Evolutionary conservation across 202 grass and related monocot species (phyloP).

Genomic region (Setaria viridis): DNA sequence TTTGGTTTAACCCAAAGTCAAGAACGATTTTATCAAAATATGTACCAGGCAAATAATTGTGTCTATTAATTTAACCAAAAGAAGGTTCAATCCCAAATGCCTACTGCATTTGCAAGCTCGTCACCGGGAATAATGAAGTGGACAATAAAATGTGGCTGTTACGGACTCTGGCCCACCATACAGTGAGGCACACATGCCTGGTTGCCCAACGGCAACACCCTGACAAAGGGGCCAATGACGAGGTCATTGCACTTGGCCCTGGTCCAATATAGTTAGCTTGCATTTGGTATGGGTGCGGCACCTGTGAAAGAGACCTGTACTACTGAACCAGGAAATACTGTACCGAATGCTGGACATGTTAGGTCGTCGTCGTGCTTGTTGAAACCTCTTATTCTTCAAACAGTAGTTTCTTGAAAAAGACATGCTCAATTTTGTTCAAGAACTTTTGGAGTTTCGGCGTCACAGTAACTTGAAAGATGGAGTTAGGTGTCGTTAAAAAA

Average conservation of each 20-base stretch:
- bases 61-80: no score
- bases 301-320: not conserved
- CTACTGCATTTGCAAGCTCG: not conserved
- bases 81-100: not conserved
- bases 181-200: not conserved
- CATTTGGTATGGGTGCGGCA: not conserved
- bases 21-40: no score
- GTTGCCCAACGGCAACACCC: constrained; percentile 20
- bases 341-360: not conserved
- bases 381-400: not conserved
- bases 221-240: not conserved
- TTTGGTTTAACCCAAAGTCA: no score
- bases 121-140: not conserved
- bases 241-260: not conserved
- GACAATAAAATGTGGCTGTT: not conserved
- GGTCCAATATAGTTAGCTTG: not conserved
- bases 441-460: not conserved
- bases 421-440: not conserved
- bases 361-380: not conserved
- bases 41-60: no score
- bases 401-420: not conserved
- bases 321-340: not conserved
- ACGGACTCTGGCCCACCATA: not conserved
- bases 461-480: not conserved
- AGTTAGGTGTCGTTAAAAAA: no score